A percentile compares a stretch with the other conserved stretches of the same genome.
These are phyloP conservation scores for Lactarius vividus DNA, from an alignment of 768 basidiomycete genomes.

Conservation along the genomic window DNA sequence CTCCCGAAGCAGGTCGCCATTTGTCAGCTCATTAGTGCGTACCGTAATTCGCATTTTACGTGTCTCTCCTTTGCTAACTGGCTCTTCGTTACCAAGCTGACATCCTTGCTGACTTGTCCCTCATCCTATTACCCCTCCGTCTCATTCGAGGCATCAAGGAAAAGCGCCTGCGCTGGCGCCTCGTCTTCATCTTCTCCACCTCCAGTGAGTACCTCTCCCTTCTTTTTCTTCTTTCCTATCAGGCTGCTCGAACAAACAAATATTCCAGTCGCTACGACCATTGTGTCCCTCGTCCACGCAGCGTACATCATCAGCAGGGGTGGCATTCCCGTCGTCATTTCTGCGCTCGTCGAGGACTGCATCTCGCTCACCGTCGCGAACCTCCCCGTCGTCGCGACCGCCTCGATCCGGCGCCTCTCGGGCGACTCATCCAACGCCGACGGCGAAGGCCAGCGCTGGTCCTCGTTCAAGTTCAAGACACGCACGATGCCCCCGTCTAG, in stretches of 20 bases:
- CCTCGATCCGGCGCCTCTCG: constrained; percentile 10
- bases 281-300: constrained; percentile 35
- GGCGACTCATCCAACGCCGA: constrained; percentile 7
- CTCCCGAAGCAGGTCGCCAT: constrained; percentile 48
- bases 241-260: neutral
- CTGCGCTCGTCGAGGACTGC: constrained; percentile 35
- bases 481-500: constrained; percentile 7
- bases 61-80: neutral
- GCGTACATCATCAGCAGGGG: constrained; percentile 32
- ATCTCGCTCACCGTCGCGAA: constrained; percentile 23
- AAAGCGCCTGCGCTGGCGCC: constrained; percentile 39
- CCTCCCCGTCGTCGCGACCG: constrained; percentile 26
- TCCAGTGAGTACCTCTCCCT: constrained; percentile 37
- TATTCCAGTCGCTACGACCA: constrained; percentile 30
- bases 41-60: constrained; percentile 10
- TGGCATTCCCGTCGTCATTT: constrained; percentile 34
- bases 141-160: constrained; percentile 45
- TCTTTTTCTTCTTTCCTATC: neutral
- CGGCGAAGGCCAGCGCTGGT: constrained; percentile 25
- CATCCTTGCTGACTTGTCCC: constrained; percentile 43
- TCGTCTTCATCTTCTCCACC: constrained; percentile 53
- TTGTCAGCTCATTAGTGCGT: constrained; percentile 52
- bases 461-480: constrained; percentile 28
- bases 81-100: constrained; percentile 39
- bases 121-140: constrained; percentile 46